Evolutionary conservation across 1,139 yeast species (phyloP).

Genomic region (Candida frijolesensis): DNA sequence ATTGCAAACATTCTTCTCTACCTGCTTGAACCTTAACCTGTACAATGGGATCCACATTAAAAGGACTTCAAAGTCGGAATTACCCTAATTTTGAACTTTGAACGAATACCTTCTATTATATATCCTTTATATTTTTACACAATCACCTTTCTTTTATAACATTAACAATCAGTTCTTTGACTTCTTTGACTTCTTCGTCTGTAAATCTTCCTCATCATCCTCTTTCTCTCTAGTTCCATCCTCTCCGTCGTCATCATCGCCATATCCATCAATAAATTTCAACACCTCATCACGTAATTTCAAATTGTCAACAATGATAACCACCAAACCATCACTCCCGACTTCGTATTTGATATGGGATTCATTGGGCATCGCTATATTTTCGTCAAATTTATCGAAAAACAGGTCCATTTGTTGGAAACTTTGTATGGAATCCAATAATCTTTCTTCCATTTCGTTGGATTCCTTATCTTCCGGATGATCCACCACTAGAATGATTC

Average conservation of each 20-base stretch:
- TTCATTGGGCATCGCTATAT: constrained; percentile 65
- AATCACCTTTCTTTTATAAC: background rate
- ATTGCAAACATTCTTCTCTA: no score
- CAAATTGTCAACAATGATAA: constrained; percentile 51
- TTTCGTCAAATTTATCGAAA: constrained; percentile 63
- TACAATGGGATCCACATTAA: background rate
- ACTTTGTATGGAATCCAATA: constrained; percentile 47
- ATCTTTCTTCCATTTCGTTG: constrained; percentile 57
- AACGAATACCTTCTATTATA: background rate
- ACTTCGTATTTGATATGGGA: constrained; percentile 70
- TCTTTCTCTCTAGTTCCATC: constrained; percentile 10
- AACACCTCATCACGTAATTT: constrained; percentile 34
- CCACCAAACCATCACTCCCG: constrained; percentile 71
- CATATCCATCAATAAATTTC: constrained; percentile 38
- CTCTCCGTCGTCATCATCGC: constrained; percentile 13
- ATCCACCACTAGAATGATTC: constrained; percentile 43
- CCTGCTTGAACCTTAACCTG: no score
- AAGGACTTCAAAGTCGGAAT: background rate
- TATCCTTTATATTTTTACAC: background rate
- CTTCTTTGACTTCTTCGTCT: background rate
- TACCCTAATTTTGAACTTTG: background rate
- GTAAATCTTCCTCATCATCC: background rate
- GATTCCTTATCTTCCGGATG: constrained; percentile 18
- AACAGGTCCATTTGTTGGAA: constrained; percentile 56
- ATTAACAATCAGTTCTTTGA: background rate